phyloP scores from a whole-genome alignment of 106 monocot species.

The Apostasia shenzhenica region DNA sequence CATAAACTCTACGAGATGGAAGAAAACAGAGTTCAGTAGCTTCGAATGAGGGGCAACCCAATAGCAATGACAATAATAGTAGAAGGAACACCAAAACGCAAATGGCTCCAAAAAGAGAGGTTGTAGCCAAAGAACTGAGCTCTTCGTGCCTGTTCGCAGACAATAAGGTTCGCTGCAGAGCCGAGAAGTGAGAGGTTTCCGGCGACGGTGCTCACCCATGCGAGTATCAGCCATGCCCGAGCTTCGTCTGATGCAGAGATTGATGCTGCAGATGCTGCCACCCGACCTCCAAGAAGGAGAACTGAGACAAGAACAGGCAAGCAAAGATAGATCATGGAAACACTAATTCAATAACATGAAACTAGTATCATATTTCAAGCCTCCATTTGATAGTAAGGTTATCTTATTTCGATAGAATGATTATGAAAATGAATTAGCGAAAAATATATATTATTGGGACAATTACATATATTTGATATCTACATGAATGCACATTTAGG shows the following conservation, averaged over 20 bases:
- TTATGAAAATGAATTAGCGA: no score
- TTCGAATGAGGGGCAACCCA: constrained; percentile 25
- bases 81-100: constrained; percentile 30
- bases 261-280: constrained; percentile 26
- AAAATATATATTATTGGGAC: no score
- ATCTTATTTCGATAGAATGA: no score
- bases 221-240: constrained; percentile 28
- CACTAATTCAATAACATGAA: background rate
- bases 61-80: constrained; percentile 23
- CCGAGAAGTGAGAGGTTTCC: constrained; percentile 27
- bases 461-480: no score
- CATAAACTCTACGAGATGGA: no score
- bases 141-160: constrained; percentile 24
- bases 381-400: no score
- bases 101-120: constrained; percentile 32
- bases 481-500: no score
- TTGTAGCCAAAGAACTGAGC: constrained; percentile 15
- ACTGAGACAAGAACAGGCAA: constrained; percentile 11
- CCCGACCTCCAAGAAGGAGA: constrained; percentile 30
- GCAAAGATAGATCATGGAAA: background rate
- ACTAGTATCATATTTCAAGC: no score
- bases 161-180: constrained; percentile 34
- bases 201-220: constrained; percentile 43
- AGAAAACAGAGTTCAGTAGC: constrained; percentile 2
- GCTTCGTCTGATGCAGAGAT: constrained; percentile 22